Evolutionary conservation across 768 basidiomycete species (phyloP).

Genomic region (Russula olivacea): DNA sequence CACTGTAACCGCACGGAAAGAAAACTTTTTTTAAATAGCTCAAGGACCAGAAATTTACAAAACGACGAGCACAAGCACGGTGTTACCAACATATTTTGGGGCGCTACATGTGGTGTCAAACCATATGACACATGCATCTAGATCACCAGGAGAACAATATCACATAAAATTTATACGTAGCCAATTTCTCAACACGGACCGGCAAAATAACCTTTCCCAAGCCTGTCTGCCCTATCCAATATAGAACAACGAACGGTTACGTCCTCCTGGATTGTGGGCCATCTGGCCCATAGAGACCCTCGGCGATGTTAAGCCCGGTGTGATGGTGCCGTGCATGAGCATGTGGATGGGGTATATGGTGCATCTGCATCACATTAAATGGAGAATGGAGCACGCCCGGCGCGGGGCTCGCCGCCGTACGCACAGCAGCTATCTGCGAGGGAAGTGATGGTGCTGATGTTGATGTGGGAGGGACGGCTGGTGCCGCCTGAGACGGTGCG

Average conservation of each 20-base stretch:
- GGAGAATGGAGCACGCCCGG: slow-evolving; percentile 47
- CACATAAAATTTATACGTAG: background rate
- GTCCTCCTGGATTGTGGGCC: background rate
- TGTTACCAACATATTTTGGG: background rate
- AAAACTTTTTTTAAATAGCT: background rate
- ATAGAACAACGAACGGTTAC: background rate
- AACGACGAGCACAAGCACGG: background rate
- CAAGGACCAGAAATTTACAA: slow-evolving; percentile 3
- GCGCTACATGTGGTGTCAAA: background rate
- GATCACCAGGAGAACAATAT: slow-evolving; percentile 3
- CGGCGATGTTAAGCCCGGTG: slow-evolving; percentile 40
- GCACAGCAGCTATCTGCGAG: slow-evolving; percentile 7
- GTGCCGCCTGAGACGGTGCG: background rate
- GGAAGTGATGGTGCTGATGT: slow-evolving; percentile 10
- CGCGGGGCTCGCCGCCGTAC: slow-evolving; percentile 9
- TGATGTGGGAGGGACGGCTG: slow-evolving; percentile 9
- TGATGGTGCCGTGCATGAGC: slow-evolving; percentile 72
- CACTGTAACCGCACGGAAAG: background rate
- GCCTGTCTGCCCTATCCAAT: background rate
- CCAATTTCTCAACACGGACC: background rate
- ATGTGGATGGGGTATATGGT: slow-evolving; percentile 76
- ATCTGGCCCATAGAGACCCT: slow-evolving; percentile 28
- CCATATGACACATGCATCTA: background rate
- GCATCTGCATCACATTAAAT: slow-evolving; percentile 58
- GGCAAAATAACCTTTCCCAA: background rate